Evolutionary conservation across 75 land plant genomes (phyloP), one percentile per base, ranked within the genome.

Genomic region (Pinus taeda): DNA sequence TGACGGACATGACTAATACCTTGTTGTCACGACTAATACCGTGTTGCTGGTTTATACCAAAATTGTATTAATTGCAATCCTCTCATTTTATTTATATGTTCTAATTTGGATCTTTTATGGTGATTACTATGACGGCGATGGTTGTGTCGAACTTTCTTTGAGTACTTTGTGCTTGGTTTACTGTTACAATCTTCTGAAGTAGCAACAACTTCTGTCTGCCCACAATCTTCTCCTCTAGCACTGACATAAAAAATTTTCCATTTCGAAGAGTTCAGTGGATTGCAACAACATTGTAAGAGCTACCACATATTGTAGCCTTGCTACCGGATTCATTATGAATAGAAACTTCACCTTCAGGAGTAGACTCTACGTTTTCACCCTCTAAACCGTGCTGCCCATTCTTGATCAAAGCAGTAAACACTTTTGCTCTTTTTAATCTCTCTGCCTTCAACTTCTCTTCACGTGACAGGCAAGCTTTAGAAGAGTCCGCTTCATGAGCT

Each of bases 401-500:
- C 81, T 89, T 92, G 15, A 95, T 76, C 92, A 89, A 86, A 30
- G 91, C 91, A 49, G 89, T 90, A 90, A 95, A 92, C 88, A 90
- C 84, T 74, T 89, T 92, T 71, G 98, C 98, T 66, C 91, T 85
- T 79, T 84, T 95, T 60, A 95, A 72, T 76, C 98, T 86, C 79
- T 95, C 98, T 45, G 95, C 95, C 75, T 93, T 95, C 79, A 83
- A 73, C 80, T 90, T 90, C 80, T 94, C 89, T 73, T 86, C 97
- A 73, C 80, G 86, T 3, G 83, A 86, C 65, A 90, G 62, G 60
- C 22, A 18, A 62, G 90, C 84, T 64, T 88, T 91, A 75, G 85
- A 81, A 17, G 90, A 88, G 60, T 88, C 90, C 57, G 87, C 94
- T 77, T 91, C 94, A 69, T 79, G 75, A 12, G 81, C 79, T 39